These are phyloP conservation scores for Trapa incisa DNA, from an alignment of 345 rosid species.

Conservation along the genomic window DNA sequence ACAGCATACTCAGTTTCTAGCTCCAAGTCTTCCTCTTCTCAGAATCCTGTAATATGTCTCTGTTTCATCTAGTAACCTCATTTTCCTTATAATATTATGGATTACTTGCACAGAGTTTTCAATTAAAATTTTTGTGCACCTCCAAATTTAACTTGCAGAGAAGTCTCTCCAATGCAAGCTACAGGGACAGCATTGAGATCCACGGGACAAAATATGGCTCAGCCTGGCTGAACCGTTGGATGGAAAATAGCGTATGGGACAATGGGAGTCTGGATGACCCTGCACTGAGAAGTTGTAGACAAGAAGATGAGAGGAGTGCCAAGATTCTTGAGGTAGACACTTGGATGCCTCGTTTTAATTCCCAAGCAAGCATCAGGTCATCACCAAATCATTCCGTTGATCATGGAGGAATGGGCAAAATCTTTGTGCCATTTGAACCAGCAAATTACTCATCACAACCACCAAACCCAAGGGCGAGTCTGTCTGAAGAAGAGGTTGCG, in stretches of 20 bases:
- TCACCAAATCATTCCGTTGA: conserved; percentile 14
- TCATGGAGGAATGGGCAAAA: conserved; percentile 26
- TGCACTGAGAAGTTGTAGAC: conserved; percentile 13
- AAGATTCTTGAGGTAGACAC: conserved; percentile 94
- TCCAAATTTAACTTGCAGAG: conserved; percentile 22
- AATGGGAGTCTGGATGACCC: conserved; percentile 19
- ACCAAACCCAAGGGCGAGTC: conserved; percentile 21
- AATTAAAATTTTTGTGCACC: background rate
- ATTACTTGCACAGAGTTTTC: background rate
- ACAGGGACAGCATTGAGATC: conserved; percentile 21
- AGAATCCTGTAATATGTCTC: conserved; percentile 26
- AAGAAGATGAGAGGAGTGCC: conserved; percentile 49
- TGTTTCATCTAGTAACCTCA: background rate
- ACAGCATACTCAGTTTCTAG: conserved; percentile 42
- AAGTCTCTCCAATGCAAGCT: conserved; percentile 34
- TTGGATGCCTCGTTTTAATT: conserved; percentile 63
- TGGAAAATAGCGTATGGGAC: conserved; percentile 49
- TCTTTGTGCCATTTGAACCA: conserved; percentile 24
- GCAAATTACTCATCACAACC: conserved; percentile 31
- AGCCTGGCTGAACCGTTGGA: conserved; percentile 72
- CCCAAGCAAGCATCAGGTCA: conserved; percentile 15
- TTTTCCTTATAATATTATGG: background rate
- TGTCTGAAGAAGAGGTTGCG: conserved; percentile 38
- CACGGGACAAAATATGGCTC: conserved; percentile 31
- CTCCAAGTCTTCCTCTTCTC: conserved; percentile 37